These are phyloP conservation scores for Coprinellus aureogranulatus DNA, from an alignment of 768 basidiomycete genomes.

Conservation along the genomic window DNA sequence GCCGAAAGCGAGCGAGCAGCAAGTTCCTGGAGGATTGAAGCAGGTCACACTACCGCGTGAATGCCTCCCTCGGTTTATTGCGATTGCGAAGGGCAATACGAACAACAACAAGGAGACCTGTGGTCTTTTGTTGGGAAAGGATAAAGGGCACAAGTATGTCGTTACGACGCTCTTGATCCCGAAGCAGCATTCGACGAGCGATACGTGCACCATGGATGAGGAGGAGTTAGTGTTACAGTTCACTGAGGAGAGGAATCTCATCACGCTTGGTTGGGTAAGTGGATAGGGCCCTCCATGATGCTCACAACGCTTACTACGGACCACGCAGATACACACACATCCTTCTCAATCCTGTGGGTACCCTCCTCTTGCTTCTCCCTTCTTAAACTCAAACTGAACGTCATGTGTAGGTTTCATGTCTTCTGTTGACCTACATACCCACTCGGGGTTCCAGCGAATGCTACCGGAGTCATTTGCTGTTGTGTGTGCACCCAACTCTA, in stretches of 20 bases:
- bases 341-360: conserved; percentile 81
- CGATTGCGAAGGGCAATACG: conserved; percentile 78
- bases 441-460: conserved; percentile 86
- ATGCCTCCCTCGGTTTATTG: conserved; percentile 71
- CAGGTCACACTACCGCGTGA: conserved; percentile 68
- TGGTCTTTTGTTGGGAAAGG: conserved; percentile 76
- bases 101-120: conserved; percentile 80
- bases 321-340: conserved; percentile 81
- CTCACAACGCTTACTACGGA: background rate
- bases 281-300: conserved; percentile 3
- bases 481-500: conserved; percentile 81
- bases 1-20: background rate
- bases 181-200: conserved; percentile 83
- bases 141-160: conserved; percentile 54
- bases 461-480: conserved; percentile 91
- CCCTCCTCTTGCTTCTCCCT: background rate
- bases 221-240: conserved; percentile 86
- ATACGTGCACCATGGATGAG: conserved; percentile 91
- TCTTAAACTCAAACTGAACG: background rate
- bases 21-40: conserved; percentile 39
- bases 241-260: conserved; percentile 74
- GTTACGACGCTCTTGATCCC: conserved; percentile 86
- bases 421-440: conserved; percentile 89
- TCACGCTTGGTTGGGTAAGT: conserved; percentile 90
- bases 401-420: conserved; percentile 77